phyloP scores from a whole-genome alignment of 1,139 yeast genomes.

The Pichia sp. region DNA sequence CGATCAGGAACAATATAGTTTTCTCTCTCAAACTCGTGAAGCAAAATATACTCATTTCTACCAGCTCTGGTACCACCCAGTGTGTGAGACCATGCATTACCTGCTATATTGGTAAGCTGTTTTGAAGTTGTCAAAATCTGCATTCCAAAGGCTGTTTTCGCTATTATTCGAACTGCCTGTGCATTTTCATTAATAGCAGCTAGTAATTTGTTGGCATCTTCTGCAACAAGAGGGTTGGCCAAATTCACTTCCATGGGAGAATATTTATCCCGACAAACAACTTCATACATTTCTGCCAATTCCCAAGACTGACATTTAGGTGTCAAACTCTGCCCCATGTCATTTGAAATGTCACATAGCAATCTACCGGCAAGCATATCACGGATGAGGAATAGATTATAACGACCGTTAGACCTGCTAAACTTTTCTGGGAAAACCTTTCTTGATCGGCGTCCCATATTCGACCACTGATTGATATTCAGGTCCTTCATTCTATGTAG shows the following conservation, averaged over 20 bases:
- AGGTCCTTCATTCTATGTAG: conserved; percentile 78
- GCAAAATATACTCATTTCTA: conserved; percentile 85
- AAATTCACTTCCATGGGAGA: conserved; percentile 69
- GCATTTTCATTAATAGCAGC: conserved; percentile 71
- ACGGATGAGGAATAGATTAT: conserved; percentile 49
- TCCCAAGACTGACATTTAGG: conserved; percentile 97
- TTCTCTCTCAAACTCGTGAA: conserved; percentile 84
- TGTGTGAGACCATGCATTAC: conserved; percentile 97
- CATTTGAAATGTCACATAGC: conserved; percentile 89
- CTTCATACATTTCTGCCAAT: conserved; percentile 81
- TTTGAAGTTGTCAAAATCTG: conserved; percentile 87
- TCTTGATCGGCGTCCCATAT: conserved; percentile 78
- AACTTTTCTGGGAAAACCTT: conserved; percentile 73
- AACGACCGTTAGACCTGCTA: conserved; percentile 43
- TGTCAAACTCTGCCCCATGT: conserved; percentile 90
- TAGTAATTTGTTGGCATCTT: conserved; percentile 62
- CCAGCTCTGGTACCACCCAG: conserved; percentile 95
- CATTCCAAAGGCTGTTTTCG: conserved; percentile 72
- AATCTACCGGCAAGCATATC: conserved; percentile 83
- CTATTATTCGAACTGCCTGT: conserved; percentile 63
- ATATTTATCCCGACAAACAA: conserved; percentile 61
- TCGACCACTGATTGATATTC: conserved; percentile 70
- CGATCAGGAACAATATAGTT: conserved; percentile 89
- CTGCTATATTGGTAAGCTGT: conserved; percentile 90
- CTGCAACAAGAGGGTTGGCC: conserved; percentile 59